Conservation (phyloP, 2,329 filamentous ascomycete genomes). For the Epichloe hybrida region DNA sequence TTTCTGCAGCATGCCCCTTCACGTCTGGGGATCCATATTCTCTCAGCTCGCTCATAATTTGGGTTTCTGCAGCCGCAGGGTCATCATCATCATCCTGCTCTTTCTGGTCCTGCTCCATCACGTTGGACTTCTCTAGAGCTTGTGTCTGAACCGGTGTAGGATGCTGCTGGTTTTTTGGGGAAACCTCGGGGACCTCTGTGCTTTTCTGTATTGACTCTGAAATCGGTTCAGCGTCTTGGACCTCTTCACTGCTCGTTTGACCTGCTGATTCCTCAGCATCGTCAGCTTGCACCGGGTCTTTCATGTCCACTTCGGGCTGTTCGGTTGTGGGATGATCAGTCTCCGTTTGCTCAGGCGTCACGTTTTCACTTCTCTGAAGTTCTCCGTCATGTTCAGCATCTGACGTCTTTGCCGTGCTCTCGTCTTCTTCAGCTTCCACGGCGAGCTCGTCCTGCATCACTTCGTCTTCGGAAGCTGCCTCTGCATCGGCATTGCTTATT, state of each 20-base stretch:
- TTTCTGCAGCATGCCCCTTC: not conserved
- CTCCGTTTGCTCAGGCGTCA: not conserved
- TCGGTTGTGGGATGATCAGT: not conserved
- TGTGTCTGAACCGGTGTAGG: not conserved
- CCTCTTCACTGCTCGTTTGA: not conserved
- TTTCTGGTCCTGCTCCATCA: not conserved
- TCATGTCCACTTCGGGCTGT: slow-evolving; percentile 5
- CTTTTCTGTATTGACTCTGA: not conserved
- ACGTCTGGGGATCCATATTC: slow-evolving; percentile 5
- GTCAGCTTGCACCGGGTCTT: slow-evolving; percentile 1
- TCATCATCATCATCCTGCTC: slow-evolving; percentile 1
- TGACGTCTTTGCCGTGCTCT: not conserved
- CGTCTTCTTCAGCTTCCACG: not conserved
- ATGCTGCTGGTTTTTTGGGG: not conserved
- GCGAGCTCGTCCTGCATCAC: not conserved
- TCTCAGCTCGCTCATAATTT: slow-evolving; percentile 11
- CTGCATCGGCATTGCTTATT: not conserved
- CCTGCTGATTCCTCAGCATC: not conserved
- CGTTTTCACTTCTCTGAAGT: not conserved
- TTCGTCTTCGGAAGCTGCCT: not conserved
- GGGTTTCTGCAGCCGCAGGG: slow-evolving; percentile 9
- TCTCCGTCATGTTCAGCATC: not conserved
- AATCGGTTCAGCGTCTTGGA: not conserved
- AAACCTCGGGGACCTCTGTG: not conserved
- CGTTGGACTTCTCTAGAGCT: not conserved